Conservation (phyloP, 164 flowering plant genomes). For the Aristolochia californica region DNA sequence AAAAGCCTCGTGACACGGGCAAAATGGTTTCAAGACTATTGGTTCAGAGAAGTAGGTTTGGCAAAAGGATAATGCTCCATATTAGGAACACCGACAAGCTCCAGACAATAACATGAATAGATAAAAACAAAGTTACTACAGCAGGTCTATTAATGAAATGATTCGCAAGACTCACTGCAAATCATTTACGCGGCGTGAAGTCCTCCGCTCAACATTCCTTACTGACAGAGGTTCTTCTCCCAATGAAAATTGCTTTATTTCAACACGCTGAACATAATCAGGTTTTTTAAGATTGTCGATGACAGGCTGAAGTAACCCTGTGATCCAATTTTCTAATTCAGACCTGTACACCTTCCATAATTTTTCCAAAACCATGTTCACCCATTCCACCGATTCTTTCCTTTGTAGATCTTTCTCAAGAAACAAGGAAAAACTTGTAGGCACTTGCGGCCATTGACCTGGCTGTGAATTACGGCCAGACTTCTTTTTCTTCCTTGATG, state of each 20-base stretch:
- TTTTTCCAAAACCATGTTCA: conserved; percentile 96
- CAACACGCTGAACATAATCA: conserved; percentile 88
- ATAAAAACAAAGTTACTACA: no score
- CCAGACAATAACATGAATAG: no score
- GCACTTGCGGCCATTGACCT: conserved; percentile 70
- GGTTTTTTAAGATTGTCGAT: conserved; percentile 83
- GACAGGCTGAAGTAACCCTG: conserved; percentile 90
- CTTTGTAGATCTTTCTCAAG: conserved; percentile 86
- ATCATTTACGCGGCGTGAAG: conserved; percentile 88
- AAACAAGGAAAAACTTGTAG: conserved; percentile 64
- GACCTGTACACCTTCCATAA: conserved; percentile 89
- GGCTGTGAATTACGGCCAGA: conserved; percentile 17
- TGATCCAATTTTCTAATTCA: conserved; percentile 82
- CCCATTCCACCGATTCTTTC: conserved; percentile 99
- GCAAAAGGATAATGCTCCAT: no score
- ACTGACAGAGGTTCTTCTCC: conserved; percentile 93
- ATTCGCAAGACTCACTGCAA: conserved; percentile 59
- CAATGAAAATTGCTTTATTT: conserved; percentile 85
- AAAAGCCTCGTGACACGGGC: no score
- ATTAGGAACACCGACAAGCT: no score
- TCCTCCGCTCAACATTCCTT: conserved; percentile 83
- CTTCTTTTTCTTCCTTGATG: conserved; percentile 43
- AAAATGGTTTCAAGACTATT: no score
- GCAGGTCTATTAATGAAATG: background rate
- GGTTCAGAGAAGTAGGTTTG: no score